Evolutionary conservation across 768 basidiomycete species (phyloP).

Genomic region (Stropharia rugosoannulata): DNA sequence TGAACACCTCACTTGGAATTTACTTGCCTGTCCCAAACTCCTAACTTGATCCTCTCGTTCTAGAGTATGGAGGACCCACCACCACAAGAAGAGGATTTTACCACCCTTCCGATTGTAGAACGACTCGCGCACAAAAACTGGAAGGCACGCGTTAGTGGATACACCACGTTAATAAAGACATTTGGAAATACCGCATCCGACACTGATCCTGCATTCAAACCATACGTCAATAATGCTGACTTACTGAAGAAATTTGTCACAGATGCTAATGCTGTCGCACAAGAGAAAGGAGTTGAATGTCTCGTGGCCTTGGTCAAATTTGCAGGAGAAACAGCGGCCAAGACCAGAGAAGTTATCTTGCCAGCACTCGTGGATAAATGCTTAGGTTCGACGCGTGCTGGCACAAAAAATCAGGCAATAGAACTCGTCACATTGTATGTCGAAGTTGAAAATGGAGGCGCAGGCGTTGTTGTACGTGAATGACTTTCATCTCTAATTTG

Average conservation of each 20-base stretch:
- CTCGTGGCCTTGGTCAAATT: constrained; percentile 84
- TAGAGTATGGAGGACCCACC: constrained; percentile 83
- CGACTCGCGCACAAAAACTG: constrained; percentile 94
- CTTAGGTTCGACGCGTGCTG: constrained; percentile 85
- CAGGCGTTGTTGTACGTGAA: constrained; percentile 82
- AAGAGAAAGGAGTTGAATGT: constrained; percentile 96
- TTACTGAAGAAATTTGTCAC: constrained; percentile 83
- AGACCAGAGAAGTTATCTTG: constrained; percentile 76
- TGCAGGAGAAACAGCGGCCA: constrained; percentile 85
- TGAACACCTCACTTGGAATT: not conserved
- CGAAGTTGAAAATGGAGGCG: constrained; percentile 88
- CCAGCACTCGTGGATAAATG: constrained; percentile 97
- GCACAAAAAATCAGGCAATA: constrained; percentile 84
- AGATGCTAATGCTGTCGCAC: constrained; percentile 94
- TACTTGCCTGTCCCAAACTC: not conserved
- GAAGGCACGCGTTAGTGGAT: constrained; percentile 96
- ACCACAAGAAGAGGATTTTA: constrained; percentile 94
- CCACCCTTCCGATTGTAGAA: constrained; percentile 71
- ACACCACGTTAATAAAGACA: constrained; percentile 82
- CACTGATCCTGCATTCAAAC: constrained; percentile 90
- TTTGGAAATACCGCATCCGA: constrained; percentile 91
- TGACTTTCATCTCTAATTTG: constrained; percentile 18
- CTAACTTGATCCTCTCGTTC: constrained; percentile 7
- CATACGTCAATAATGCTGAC: constrained; percentile 77
- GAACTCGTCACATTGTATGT: constrained; percentile 89